phyloP scores from a whole-genome alignment of 192 early-diverging fungal genomes.

The Phycomyces nitens region DNA sequence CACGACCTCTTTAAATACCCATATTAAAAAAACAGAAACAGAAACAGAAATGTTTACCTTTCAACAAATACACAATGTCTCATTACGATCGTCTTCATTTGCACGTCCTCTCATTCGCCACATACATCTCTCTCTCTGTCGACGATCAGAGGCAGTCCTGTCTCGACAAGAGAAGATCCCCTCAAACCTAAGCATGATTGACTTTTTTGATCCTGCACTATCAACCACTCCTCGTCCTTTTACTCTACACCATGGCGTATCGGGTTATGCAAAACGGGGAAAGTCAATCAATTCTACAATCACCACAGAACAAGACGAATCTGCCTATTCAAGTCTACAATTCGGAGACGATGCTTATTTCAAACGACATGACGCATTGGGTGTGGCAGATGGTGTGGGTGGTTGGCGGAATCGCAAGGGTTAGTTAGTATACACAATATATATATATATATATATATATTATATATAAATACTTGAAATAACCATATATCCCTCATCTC shows the following conservation, averaged over 20 bases:
- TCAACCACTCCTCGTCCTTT: conserved; percentile 36
- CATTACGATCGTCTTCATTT: background rate
- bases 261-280: conserved; percentile 45
- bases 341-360: conserved; percentile 96
- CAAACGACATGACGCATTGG: conserved; percentile 76
- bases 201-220: conserved; percentile 34
- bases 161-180: conserved; percentile 4
- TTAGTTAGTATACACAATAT: too few relatives aligned
- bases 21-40: too few relatives aligned
- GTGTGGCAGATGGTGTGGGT: conserved; percentile 94
- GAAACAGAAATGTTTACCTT: background rate
- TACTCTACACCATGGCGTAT: conserved; percentile 43
- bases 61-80: background rate
- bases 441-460: too few relatives aligned
- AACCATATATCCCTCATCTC: too few relatives aligned
- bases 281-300: conserved; percentile 18
- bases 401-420: conserved; percentile 65
- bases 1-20: too few relatives aligned
- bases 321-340: conserved; percentile 55
- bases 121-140: background rate
- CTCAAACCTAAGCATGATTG: conserved; percentile 19
- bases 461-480: too few relatives aligned
- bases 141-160: background rate
- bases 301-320: conserved; percentile 30
- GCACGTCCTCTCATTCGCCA: background rate